A percentile compares a stretch with the other conserved stretches of the same genome.
phyloP scores from a whole-genome alignment of 352 stramenopile species.

The Globisporangium acanthophoron region DNA sequence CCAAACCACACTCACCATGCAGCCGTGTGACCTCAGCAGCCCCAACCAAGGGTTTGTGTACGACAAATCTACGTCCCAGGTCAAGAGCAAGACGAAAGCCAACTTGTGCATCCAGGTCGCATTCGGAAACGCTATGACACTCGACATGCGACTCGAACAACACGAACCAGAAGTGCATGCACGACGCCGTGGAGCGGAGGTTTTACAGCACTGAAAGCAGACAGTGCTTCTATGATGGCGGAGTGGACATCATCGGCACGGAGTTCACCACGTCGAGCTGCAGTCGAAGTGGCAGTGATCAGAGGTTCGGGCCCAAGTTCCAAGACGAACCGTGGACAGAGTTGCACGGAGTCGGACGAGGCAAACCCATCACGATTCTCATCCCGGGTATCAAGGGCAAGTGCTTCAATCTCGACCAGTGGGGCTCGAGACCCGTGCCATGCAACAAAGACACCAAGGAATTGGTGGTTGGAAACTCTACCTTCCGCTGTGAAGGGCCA shows the following conservation, averaged over 20 bases:
- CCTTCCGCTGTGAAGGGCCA: no score
- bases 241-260: neutral
- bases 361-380: no score
- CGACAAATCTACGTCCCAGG: neutral
- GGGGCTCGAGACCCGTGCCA: no score
- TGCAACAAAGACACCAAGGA: no score
- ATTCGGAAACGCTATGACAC: neutral
- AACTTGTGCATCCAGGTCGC: neutral
- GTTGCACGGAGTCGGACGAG: no score
- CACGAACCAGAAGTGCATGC: neutral
- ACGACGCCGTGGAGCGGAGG: neutral
- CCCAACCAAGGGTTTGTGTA: neutral
- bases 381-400: no score
- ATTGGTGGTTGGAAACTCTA: no score
- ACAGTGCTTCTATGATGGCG: neutral
- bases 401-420: no score
- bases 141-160: neutral
- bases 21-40: neutral
- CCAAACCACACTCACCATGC: neutral
- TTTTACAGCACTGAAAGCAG: neutral
- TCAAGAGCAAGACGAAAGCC: neutral
- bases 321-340: no score
- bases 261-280: neutral
- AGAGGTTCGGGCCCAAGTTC: neutral
- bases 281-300: neutral